Base-by-base conservation (phyloP, 805 yeast species). In the Teunomyces kruisii region DNA sequence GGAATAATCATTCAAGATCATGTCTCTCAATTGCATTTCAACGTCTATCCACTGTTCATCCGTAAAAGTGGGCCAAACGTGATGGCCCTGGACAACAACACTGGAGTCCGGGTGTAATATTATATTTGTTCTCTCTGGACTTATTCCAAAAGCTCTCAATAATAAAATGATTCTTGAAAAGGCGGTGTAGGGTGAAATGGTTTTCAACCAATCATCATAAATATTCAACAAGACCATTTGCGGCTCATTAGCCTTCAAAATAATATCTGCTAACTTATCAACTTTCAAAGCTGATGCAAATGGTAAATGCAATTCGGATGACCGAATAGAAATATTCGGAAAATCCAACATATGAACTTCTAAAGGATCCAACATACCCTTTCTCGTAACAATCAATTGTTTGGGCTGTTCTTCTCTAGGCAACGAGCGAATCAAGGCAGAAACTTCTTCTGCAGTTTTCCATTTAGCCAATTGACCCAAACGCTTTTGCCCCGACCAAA, bases 401-500 rank as follows among this genome's bases (percentile, higher is more conserved):
- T 86, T 86, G 2, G 99, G 99, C 57, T 90, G 97, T 65, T 94
- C 97, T 57, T 92, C 97, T 44, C 81, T 76, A 0, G 97, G 97
- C 43, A 94, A 68, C 0, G 97, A 88, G 35, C 97, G 76, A 14
- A 94, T 78, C 51, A 94, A 70, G 0, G 96, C 96, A 12, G 97
- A 92, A 16, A 89, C 96, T 64, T 92, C 98, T 66, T 94, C 99
- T 0, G 99, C 98, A 1, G 98, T 84, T 62, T 92, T 94, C 99
- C 99, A 94, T 61, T 94, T 94, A 1, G 98, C 91, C 52, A 94
- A 69, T 59, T 94, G 97, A 24, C 94, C 85, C 48, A 92, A 75
- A 56, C 97, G 84, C 58, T 89, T 91, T 64, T 94, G 98, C 14
- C 99, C 99, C 3, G 96, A 85, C 95, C 97, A 94, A 2, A 89